Base-by-base conservation (phyloP, 2,329 filamentous ascomycete genomes). In the Incumbomyces delicatus region DNA sequence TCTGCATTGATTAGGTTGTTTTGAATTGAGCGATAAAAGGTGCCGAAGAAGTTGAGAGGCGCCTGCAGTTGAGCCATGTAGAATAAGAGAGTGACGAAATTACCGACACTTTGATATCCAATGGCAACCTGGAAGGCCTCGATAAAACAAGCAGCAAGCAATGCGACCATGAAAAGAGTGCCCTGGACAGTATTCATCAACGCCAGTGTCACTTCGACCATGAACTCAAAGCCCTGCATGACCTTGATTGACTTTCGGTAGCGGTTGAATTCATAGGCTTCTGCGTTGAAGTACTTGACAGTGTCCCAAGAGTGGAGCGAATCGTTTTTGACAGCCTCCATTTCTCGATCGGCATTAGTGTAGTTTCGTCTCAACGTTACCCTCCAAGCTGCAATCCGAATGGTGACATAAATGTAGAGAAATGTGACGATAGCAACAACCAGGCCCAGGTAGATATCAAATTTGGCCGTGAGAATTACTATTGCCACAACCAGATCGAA, bases 261-360 rank as follows among this genome's bases (percentile, higher is more conserved):
- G 18, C 86, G 77, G 41, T 74, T 70, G 55, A 87, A 88, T 60
- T 92, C 86, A 60, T 85, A 89, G 2, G 77, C 72, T 60, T 90
- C 86, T 6, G 85, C 85, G 57, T 90, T 90, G 72, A 92, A 92
- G 60, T 90, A 90, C 62, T 90, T 92, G 61, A 90, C 86, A 1
- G 85, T 90, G 69, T 98, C 92, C 64, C 96, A 98, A n/a, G 88
- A 94, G 52, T 92, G 88, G 71, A 98, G 92, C 0, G 92, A 96
- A 64, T 98, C 92, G 62, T 95, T 96, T 68, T 96, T 96, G 57
- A 96, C 88, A 6, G 92, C 92, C 65, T 95, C 90, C 66, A 95
- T 88, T 66, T 95, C 88, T 53, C 92, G 78, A 56, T 92, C 88
- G 12, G 88, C 87, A 62, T 95, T 96, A 42, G 90, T 90, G 84